Base-by-base conservation (phyloP, 1,284 basidiomycete genomes). In the Ustilago sp. region DNA sequence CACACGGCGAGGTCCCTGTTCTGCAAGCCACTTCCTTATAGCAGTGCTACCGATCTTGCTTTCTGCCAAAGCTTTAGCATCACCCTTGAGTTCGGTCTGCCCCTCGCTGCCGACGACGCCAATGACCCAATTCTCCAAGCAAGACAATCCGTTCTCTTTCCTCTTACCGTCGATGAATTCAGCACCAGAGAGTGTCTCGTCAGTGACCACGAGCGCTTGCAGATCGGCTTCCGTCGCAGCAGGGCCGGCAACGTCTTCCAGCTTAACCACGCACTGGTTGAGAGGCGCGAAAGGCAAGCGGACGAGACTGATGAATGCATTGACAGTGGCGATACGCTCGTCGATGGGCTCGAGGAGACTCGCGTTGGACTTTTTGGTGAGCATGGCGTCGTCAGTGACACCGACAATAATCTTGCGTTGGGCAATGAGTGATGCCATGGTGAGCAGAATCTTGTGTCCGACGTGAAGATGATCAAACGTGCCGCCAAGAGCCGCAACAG, bases 401-500 rank as follows among this genome's bases (percentile, higher is more conserved):
- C 97, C 97, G 62, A 97, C 91, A 74, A 99, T 93, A 81, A 99
- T 87, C 85, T 93, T 94, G 74, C 89, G 87, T 53, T 88, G 87
- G 0, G 94, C 89, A 67, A 98, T 90, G 89, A 93, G 94, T 2
- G 93, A 91, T 9, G 91, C 92, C 90, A 97, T 94, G 80, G 93
- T 93, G 6, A 99, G 90, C 41, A 99, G 90, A 68, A 99, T 95
- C 88, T 98, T 98, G 89, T 99, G 96, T 0, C 96, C 96, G 1
- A 94, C 91, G 85, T 99, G 96, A 17, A 99, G 90, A 85, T 99
- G 97, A 87, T 99, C 96, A 86, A 99, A 99, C 0, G 96, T 99
- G 11, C 92, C 92, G 32, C 92, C 92, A 9, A 92, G 77, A 83
- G 88, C 88, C 3, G 75, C 77, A 8, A 74, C 78, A 11, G 61